phyloP scores from a whole-genome alignment of 129 eudicot species.

The Logfia minima region DNA sequence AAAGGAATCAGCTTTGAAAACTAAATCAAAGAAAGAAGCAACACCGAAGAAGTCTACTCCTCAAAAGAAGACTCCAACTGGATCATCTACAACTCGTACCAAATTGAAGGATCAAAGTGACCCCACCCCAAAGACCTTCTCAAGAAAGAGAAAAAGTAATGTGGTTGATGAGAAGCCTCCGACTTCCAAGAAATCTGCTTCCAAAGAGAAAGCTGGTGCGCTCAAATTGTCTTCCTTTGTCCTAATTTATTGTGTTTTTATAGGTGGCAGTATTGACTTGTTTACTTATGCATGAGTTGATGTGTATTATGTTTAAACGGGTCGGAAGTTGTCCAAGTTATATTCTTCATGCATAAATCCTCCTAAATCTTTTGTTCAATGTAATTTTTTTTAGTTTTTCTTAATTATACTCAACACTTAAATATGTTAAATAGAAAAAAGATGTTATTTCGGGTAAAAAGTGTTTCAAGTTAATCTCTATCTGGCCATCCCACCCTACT shows the following conservation, averaged over 20 bases:
- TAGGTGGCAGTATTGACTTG: not conserved
- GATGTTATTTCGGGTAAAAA: too few relatives aligned
- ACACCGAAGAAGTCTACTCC: conserved; percentile 44
- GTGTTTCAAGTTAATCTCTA: too few relatives aligned
- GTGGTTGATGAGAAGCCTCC: conserved; percentile 58
- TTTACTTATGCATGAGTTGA: not conserved
- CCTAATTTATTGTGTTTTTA: not conserved
- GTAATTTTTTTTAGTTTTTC: not conserved
- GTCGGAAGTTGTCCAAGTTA: not conserved
- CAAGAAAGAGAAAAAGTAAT: conserved; percentile 69
- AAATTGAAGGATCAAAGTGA: conserved; percentile 45
- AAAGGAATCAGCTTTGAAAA: conserved; percentile 47
- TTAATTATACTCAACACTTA: not conserved
- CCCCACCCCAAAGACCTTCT: conserved; percentile 51
- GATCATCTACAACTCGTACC: conserved; percentile 45
- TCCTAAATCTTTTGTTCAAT: not conserved
- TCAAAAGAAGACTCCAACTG: conserved; percentile 51
- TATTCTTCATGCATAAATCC: not conserved
- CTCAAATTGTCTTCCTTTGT: conserved; percentile 6
- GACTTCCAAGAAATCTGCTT: conserved; percentile 54
- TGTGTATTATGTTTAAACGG: not conserved
- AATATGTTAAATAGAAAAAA: too few relatives aligned
- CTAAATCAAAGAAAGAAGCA: conserved; percentile 45
- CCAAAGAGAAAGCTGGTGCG: conserved; percentile 72
- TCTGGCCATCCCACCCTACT: too few relatives aligned